Conservation (phyloP, 164 flowering plant genomes). For the Tinospora cordifolia region DNA sequence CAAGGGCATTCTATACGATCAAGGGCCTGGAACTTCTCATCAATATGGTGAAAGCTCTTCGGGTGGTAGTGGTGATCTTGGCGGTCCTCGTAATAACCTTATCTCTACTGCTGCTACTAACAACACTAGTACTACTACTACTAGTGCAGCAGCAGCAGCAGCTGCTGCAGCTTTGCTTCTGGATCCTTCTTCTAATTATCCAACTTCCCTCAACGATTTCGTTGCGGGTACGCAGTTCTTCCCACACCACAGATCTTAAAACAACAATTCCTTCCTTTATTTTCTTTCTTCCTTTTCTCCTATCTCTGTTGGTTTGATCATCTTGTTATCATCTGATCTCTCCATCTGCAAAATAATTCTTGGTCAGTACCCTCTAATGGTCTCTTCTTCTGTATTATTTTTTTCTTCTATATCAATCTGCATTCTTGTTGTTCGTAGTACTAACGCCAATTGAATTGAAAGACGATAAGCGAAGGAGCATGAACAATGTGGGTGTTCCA, state of each 20-base stretch:
- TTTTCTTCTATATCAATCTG: neutral
- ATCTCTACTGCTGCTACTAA: conserved; percentile 18
- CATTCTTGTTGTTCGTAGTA: conserved; percentile 1
- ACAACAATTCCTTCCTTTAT: neutral
- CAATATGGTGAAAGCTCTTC: conserved; percentile 17
- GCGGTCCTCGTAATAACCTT: conserved; percentile 16
- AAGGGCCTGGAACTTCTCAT: conserved; percentile 47
- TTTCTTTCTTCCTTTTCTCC: no score
- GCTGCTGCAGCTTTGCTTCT: conserved; percentile 29
- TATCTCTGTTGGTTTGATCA: no score
- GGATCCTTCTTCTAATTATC: conserved; percentile 53
- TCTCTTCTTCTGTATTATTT: neutral
- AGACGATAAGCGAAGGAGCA: neutral
- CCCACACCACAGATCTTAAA: conserved; percentile 60
- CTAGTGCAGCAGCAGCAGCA: conserved; percentile 5
- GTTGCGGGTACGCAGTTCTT: conserved; percentile 86
- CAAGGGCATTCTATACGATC: conserved; percentile 85
- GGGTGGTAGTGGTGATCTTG: conserved; percentile 36
- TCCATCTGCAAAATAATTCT: no score
- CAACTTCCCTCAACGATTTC: conserved; percentile 61
- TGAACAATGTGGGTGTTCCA: neutral
- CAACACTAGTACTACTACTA: conserved; percentile 10
- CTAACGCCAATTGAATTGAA: neutral
- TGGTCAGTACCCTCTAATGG: neutral
- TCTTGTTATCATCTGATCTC: no score